These are phyloP conservation scores for Huntiella moniliformis DNA, from an alignment of 2,329 filamentous ascomycete species.

Conservation along the genomic window DNA sequence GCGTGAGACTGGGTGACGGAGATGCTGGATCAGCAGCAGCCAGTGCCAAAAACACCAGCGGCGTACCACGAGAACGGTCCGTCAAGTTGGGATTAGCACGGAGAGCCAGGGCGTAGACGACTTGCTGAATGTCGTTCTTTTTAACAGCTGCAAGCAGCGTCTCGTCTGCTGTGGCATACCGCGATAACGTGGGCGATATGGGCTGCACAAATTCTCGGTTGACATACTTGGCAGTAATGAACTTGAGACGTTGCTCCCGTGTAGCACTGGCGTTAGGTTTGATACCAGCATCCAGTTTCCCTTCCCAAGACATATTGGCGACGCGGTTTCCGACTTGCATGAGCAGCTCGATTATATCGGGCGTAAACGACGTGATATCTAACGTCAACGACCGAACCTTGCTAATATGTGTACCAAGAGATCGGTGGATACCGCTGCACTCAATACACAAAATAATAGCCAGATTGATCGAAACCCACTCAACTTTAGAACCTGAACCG, in stretches of 20 bases:
- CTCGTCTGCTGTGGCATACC: conserved; percentile 66
- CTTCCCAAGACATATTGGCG: conserved; percentile 94
- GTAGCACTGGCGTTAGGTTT: conserved; percentile 65
- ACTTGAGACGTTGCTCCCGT: conserved; percentile 77
- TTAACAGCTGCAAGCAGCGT: conserved; percentile 84
- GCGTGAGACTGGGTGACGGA: conserved; percentile 34
- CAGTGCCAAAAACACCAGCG: conserved; percentile 76
- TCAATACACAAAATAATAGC: conserved; percentile 95
- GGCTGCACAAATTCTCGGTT: conserved; percentile 66
- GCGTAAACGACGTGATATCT: conserved; percentile 89
- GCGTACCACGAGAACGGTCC: conserved; percentile 74
- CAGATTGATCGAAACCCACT: conserved; percentile 97
- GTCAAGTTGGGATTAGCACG: conserved; percentile 70
- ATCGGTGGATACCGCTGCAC: conserved; percentile 92
- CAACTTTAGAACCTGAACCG: conserved; percentile 75
- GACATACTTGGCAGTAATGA: conserved; percentile 90
- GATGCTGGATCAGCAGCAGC: conserved; percentile 81
- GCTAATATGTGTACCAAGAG: conserved; percentile 89
- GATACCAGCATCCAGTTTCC: conserved; percentile 50
- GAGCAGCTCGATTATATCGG: conserved; percentile 88
- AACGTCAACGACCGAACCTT: conserved; percentile 90
- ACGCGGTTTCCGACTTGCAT: conserved; percentile 82
- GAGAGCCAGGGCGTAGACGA: conserved; percentile 76
- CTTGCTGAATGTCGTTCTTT: conserved; percentile 84
- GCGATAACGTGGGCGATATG: conserved; percentile 54